Conservation (phyloP, 176 grass and related monocot genomes). For the barley (Hordeum vulgare) region MorexV3_pseudomolecules_assembly NC_058519.1:302107797-302108296, state of each 20-base stretch:
- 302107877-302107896: background rate
- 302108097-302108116: background rate
- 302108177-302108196: constrained; percentile 17
- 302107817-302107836: too few species aligned
- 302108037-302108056: too few species aligned
- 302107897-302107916: background rate
- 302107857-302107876: background rate
- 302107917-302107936: background rate
- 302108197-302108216: constrained; percentile 61
- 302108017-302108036: too few species aligned
- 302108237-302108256: background rate
- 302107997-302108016: too few species aligned
- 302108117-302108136: constrained; percentile 56
- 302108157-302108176: constrained; percentile 37
- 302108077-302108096: background rate
- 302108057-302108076: too few species aligned
- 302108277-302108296: background rate
- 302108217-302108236: constrained; percentile 46
- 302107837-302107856: background rate
- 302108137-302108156: constrained; percentile 74
- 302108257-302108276: background rate
- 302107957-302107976: background rate
- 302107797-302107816: too few species aligned
- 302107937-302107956: background rate
- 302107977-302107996: too few species aligned